These are phyloP conservation scores for Colletotrichum sp. DNA, from an alignment of 2,329 filamentous ascomycete species.

Conservation along the genomic window DNA sequence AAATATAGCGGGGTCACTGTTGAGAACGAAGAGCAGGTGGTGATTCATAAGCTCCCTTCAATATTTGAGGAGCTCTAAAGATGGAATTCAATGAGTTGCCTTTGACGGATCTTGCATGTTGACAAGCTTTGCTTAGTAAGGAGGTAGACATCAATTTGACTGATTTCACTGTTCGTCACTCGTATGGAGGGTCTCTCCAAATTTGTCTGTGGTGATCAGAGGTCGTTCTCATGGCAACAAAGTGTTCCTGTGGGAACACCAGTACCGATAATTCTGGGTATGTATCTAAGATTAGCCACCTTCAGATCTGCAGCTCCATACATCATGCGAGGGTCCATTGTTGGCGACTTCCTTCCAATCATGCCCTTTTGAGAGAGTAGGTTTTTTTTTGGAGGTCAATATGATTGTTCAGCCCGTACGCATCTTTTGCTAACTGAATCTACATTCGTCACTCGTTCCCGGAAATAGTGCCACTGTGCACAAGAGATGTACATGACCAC, in stretches of 20 bases:
- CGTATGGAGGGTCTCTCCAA: fast-evolving
- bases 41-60: not conserved
- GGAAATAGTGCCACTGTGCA: not conserved
- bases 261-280: too few relatives aligned
- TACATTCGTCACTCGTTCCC: too few relatives aligned
- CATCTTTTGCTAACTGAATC: too few relatives aligned
- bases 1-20: not conserved
- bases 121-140: not conserved
- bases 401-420: too few relatives aligned
- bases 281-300: too few relatives aligned
- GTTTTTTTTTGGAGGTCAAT: too few relatives aligned
- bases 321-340: too few relatives aligned
- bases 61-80: not conserved
- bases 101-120: not conserved
- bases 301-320: too few relatives aligned
- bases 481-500: not conserved
- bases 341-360: too few relatives aligned
- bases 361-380: too few relatives aligned
- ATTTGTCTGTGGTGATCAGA: not conserved
- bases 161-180: not conserved
- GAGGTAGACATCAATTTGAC: not conserved
- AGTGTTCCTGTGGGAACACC: not conserved
- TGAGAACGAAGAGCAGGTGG: not conserved
- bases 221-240: fast-evolving
- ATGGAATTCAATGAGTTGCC: not conserved